These are phyloP conservation scores for Coemansia aciculifera DNA, from an alignment of 192 early-diverging fungal genomes.

Conservation along the genomic window DNA sequence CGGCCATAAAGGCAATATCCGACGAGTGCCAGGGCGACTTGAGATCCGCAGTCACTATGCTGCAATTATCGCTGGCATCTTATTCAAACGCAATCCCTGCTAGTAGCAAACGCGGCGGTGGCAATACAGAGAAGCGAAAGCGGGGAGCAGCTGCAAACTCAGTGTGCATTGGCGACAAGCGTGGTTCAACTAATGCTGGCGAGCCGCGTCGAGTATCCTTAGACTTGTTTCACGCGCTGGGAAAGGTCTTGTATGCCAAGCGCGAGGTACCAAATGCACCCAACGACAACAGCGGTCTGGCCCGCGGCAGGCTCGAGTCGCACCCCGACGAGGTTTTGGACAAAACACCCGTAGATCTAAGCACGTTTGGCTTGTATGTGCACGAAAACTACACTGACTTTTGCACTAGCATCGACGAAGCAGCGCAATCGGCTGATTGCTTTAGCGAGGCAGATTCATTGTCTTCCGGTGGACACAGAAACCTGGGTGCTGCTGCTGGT, in stretches of 20 bases:
- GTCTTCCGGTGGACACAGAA: slow-evolving; percentile 1
- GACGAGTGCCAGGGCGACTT: slow-evolving; percentile 60
- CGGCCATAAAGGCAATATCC: slow-evolving; percentile 46
- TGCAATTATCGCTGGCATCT: slow-evolving; percentile 45
- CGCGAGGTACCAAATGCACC: slow-evolving; percentile 25
- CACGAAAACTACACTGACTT: slow-evolving; percentile 62
- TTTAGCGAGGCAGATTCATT: slow-evolving; percentile 57
- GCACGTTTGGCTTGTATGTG: slow-evolving; percentile 58
- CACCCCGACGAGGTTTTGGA: slow-evolving; percentile 50
- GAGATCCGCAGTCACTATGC: slow-evolving; percentile 59
- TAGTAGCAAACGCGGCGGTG: not conserved
- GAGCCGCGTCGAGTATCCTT: slow-evolving; percentile 39
- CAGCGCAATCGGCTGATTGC: slow-evolving; percentile 47
- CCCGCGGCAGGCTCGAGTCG: slow-evolving; percentile 30
- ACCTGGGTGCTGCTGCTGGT: not conserved
- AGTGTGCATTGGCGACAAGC: not conserved
- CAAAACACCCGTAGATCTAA: slow-evolving; percentile 57
- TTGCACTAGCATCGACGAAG: slow-evolving; percentile 54
- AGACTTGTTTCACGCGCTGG: slow-evolving; percentile 63
- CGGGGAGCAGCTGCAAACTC: not conserved
- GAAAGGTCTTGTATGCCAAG: slow-evolving; percentile 64
- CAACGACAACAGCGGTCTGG: slow-evolving; percentile 9
- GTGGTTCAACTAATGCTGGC: not conserved
- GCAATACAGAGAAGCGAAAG: slow-evolving; percentile 1
- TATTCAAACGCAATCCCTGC: not conserved